Conservation (phyloP, 2,329 filamentous ascomycete species). For the Parastagonospora nodorum region DNA sequence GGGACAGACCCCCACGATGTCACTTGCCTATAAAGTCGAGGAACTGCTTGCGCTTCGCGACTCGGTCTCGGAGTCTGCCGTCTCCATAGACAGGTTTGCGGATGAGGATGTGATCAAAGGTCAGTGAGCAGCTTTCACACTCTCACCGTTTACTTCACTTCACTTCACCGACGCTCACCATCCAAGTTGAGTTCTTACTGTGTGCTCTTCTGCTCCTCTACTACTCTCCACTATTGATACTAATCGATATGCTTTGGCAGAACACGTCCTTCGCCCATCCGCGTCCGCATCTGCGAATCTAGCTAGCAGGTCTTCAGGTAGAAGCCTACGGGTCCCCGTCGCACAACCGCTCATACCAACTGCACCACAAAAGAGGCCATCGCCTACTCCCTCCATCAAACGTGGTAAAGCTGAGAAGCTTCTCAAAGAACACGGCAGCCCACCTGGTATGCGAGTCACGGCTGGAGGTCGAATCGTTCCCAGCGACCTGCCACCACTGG, state of each 20-base stretch:
- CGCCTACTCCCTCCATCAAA: constrained; percentile 57
- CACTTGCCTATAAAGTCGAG: constrained; percentile 47
- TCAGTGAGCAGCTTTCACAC: constrained; percentile 23
- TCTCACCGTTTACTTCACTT: constrained; percentile 15
- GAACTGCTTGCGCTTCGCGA: constrained; percentile 49
- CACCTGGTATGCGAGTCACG: constrained; percentile 56
- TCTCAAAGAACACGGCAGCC: constrained; percentile 58
- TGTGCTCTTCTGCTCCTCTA: not conserved
- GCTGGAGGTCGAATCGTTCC: constrained; percentile 60
- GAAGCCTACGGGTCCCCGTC: constrained; percentile 27
- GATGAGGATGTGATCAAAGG: constrained; percentile 51
- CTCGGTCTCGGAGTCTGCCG: constrained; percentile 49
- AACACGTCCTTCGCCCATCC: constrained; percentile 50
- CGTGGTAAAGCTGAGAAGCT: constrained; percentile 55
- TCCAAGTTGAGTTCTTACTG: not conserved
- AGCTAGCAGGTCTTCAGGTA: constrained; percentile 29
- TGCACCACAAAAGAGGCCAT: constrained; percentile 45
- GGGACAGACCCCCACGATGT: constrained; percentile 28
- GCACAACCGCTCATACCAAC: constrained; percentile 17
- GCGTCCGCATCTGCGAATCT: constrained; percentile 45
- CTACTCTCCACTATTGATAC: not conserved
- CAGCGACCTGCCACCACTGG: constrained; percentile 47
- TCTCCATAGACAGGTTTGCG: constrained; percentile 49
- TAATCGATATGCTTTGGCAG: constrained; percentile 22
- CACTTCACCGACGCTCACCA: not conserved